Percentiles rank a stretch among this genome's conserved stretches.
These are phyloP conservation scores for Apiotrichum porosum DNA, from an alignment of 1,284 basidiomycete species.

Conservation along the genomic window DNA sequence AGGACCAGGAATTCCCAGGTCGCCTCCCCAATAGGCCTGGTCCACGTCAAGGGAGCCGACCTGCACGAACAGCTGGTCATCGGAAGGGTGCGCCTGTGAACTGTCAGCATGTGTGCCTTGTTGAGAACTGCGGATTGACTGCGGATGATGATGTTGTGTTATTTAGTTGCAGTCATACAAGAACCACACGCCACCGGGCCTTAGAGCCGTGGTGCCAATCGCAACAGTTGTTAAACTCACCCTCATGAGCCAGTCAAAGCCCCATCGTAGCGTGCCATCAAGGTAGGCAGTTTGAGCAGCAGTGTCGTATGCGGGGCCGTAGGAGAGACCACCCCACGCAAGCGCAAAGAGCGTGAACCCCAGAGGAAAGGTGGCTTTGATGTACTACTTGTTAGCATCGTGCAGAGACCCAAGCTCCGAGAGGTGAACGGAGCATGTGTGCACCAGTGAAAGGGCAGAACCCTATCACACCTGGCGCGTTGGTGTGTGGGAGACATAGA, in stretches of 20 bases:
- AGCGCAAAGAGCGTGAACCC: constrained; percentile 74
- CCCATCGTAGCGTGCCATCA: constrained; percentile 80
- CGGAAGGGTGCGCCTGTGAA: constrained; percentile 70
- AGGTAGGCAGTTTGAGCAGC: constrained; percentile 83
- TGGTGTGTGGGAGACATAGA: too few species aligned
- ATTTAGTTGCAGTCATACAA: background rate
- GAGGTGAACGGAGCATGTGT: too few species aligned
- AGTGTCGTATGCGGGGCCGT: constrained; percentile 73
- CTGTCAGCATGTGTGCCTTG: background rate
- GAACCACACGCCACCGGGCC: too few species aligned
- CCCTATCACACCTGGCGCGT: too few species aligned
- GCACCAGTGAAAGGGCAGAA: background rate
- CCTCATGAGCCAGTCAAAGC: constrained; percentile 85
- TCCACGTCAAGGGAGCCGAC: constrained; percentile 65
- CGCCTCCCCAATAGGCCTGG: constrained; percentile 73
- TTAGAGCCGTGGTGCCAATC: too few species aligned
- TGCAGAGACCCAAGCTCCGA: too few species aligned
- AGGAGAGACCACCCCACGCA: constrained; percentile 81
- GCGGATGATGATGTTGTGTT: too few species aligned
- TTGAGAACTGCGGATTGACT: too few species aligned
- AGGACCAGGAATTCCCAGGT: constrained; percentile 66
- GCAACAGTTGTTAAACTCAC: too few species aligned
- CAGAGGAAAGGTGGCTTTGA: constrained; percentile 77
- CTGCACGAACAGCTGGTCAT: constrained; percentile 71
- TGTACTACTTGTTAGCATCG: too few species aligned